Evolutionary conservation across 23 red algal species (phyloP), one percentile per base, ranked within the genome.

Genomic region (Gracilaria gracilis): DNA sequence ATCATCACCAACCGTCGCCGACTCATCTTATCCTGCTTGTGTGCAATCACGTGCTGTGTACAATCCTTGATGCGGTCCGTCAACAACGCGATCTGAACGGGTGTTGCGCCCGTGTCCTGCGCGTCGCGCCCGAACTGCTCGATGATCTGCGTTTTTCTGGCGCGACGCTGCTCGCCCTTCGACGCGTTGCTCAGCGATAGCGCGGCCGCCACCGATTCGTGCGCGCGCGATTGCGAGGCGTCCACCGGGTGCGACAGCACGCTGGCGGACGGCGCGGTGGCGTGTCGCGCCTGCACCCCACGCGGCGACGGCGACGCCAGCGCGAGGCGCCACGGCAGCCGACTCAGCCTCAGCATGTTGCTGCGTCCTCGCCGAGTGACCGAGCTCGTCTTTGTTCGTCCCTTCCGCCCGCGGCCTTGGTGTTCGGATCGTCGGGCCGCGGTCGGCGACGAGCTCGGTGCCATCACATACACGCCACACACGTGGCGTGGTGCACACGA

Each of bases 11-110:
- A 32, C 4, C 65, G 80, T 32, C 89, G 77, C 8, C 62, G 58
- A 17, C 62, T 74, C 89, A 54, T 77, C 64, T 73, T 72, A 39
- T 92, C 89, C 46, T 92, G 77, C 2, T 28, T 21, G 64, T 92
- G 78, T 12, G 23, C 23, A 11, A 39, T 24, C 78, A 92, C 54
- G 55, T 92, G 89, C 61, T 25, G 11, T 23, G 89, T 92, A 13
- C 83, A 57, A 44, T 84, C 50, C 20, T 46, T 24, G 62, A 92
- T 92, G 15, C 70, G 76, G 21, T 70, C 80, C 24, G 79, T 92
- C 33, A 81, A 40, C 28, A 92, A 24, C 0, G 89, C 89, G 44
- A 92, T 77, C 42, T 77, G 72, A 13, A 77, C 72, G 6, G 13
- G 23, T 8, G 72, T 19, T 40, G 31, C 23, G 72, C 72, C 72